Evolutionary conservation across 2,329 filamentous ascomycete species (phyloP), one percentile per base, ranked within the genome.

Genomic region (Metarhizium rileyi): DNA sequence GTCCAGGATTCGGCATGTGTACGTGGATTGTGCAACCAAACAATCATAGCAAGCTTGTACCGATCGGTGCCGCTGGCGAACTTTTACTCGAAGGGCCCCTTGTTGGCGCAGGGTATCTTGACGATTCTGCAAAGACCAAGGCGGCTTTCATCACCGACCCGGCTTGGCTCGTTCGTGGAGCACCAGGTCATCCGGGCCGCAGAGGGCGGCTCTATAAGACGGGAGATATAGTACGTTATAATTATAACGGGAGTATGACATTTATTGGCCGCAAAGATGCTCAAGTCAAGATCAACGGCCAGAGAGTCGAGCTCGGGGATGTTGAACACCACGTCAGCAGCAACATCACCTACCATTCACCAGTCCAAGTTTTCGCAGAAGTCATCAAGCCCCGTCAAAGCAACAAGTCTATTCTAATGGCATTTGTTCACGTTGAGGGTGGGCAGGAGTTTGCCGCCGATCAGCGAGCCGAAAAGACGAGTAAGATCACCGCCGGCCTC

Each of bases 251-350:
- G 1, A 58, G 59, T 22, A 57, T 76, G 9, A 54, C 65, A 1
- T 75, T 71, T 48, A 57, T 75, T 44, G 75, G 74, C 45, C 66
- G 76, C 43, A 75, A 74, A 52, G 76, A 80, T 55, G 67, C 67
- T 0, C 76, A 80, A 58, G 69, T 80, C 46, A 80, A 80, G 57
- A 61, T 81, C 12, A 67, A 71, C 25, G 80, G 80, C 33, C 78
- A 71, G 50, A 61, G 76, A 46, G 63, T 77, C 49, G 80, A 74
- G 59, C 65, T 75, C 0, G 55, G 49, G 2, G 58, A 60, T 4
- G 50, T 60, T 20, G 58, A 60, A 49, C 50, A 51, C 28, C 46
- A 49, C 35, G 41, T 49, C 22, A 23, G 46, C 4, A 46, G n/a
- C 4, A 33, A 33, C 16, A 12, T 33, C 12, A 12, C 4, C 30